Conservation (phyloP, 148 eudicot species). For the Dianthus caryophyllus region DNA sequence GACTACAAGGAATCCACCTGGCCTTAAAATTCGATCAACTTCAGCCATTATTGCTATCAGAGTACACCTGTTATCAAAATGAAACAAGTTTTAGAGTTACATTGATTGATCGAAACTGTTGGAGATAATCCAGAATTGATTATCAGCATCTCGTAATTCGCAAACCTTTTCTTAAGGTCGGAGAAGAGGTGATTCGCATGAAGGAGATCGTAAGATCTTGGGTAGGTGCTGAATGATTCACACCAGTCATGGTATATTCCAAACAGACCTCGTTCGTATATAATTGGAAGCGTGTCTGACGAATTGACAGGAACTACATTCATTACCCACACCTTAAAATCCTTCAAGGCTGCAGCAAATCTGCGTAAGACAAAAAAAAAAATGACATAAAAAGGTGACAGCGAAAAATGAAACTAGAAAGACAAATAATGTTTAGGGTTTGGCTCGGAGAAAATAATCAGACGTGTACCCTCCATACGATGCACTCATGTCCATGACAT, state of each 20-base stretch:
- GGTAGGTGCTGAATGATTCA: slow-evolving; percentile 64
- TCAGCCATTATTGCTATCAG: slow-evolving; percentile 51
- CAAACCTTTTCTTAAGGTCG: slow-evolving; percentile 45
- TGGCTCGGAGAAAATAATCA: background rate
- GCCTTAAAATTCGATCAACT: slow-evolving; percentile 63
- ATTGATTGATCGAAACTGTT: background rate
- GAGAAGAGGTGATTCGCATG: slow-evolving; percentile 69
- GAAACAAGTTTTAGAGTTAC: background rate
- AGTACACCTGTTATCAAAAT: slow-evolving; percentile 49
- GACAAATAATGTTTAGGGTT: background rate
- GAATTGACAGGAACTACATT: slow-evolving; percentile 57
- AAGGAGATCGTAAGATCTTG: slow-evolving; percentile 65
- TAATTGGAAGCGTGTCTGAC: slow-evolving; percentile 57
- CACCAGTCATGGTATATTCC: slow-evolving; percentile 80
- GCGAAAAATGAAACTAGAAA: background rate
- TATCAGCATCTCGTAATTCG: background rate
- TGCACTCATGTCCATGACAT: slow-evolving; percentile 82
- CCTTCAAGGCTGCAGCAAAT: slow-evolving; percentile 74
- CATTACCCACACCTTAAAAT: slow-evolving; percentile 69
- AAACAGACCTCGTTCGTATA: slow-evolving; percentile 60
- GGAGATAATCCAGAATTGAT: background rate
- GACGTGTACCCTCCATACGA: slow-evolving; percentile 67
- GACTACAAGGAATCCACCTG: slow-evolving; percentile 49
- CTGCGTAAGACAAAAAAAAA: slow-evolving; percentile 26
- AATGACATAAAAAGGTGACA: background rate